Percentiles rank a stretch among this genome's conserved stretches.
Evolutionary conservation across 2,329 filamentous ascomycete genomes (phyloP).

Genomic region (Aspergillus ustus): DNA sequence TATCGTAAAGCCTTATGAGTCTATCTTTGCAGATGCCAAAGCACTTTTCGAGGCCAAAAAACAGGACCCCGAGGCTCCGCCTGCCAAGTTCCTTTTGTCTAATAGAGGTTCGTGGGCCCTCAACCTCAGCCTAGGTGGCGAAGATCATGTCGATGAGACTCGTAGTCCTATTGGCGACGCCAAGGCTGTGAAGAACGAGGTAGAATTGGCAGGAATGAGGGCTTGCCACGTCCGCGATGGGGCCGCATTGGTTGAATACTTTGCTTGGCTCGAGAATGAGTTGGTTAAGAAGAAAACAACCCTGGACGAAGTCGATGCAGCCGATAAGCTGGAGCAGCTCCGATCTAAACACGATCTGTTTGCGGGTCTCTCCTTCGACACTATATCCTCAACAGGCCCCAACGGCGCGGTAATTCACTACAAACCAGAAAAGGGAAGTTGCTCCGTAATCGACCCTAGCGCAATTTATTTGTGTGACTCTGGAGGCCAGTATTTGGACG

Average conservation of each 20-base stretch:
- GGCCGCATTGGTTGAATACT: conserved; percentile 86
- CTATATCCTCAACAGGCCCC: conserved; percentile 91
- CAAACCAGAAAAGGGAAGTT: conserved; percentile 80
- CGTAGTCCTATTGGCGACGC: conserved; percentile 86
- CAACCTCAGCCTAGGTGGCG: conserved; percentile 81
- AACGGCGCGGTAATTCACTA: conserved; percentile 98
- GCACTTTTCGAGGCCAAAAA: conserved; percentile 59
- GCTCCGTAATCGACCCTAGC: conserved; percentile 80
- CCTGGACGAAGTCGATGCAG: conserved; percentile 88
- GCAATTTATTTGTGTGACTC: conserved; percentile 95
- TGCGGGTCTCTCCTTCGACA: conserved; percentile 89
- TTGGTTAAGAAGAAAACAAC: conserved; percentile 72
- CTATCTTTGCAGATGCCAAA: conserved; percentile 78
- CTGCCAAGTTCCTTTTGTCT: conserved; percentile 77
- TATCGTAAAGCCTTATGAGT: conserved; percentile 77
- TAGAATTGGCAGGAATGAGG: conserved; percentile 89
- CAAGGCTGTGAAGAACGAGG: conserved; percentile 92
- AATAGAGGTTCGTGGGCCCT: conserved; percentile 93
- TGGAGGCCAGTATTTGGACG: conserved; percentile 93
- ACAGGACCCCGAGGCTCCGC: conserved; percentile 44
- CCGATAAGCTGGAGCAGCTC: conserved; percentile 79
- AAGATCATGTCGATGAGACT: conserved; percentile 81
- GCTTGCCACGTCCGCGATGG: conserved; percentile 93
- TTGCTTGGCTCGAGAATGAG: conserved; percentile 95
- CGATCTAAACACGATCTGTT: conserved; percentile 70